A percentile compares a stretch with the other conserved stretches of the same genome.
Evolutionary conservation across 2,329 filamentous ascomycete species (phyloP).

Genomic region (Penicillium sp.): DNA sequence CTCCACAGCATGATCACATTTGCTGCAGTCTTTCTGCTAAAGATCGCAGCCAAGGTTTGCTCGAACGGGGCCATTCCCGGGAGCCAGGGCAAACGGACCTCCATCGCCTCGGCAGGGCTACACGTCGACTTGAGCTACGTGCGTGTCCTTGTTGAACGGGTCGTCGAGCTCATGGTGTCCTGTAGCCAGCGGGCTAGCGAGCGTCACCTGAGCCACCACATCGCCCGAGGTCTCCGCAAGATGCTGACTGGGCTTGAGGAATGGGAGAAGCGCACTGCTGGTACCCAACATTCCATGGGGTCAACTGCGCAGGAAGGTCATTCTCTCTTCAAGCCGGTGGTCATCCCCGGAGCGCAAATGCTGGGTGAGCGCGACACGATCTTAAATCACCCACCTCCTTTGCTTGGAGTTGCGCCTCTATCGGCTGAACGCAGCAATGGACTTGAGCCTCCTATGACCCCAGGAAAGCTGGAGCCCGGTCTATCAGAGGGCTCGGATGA

Average conservation of each 20-base stretch:
- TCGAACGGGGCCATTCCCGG: constrained; percentile 34
- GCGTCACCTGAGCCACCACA: constrained; percentile 44
- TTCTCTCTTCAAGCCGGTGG: constrained; percentile 39
- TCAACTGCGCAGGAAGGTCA: constrained; percentile 27
- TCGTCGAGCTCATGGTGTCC: constrained; percentile 41
- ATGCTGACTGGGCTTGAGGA: constrained; percentile 43
- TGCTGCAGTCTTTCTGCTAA: constrained; percentile 48
- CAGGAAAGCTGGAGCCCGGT: constrained; percentile 29
- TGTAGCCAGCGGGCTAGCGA: constrained; percentile 42
- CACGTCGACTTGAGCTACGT: constrained; percentile 39
- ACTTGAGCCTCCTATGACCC: constrained; percentile 18
- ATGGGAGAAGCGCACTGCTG: constrained; percentile 38
- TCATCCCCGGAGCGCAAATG: constrained; percentile 39
- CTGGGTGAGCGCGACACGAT: constrained; percentile 41
- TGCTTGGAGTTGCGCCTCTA: constrained; percentile 40
- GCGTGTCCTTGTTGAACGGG: constrained; percentile 35
- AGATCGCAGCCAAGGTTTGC: constrained; percentile 45
- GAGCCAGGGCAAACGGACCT: constrained; percentile 38
- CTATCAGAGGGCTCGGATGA: constrained; percentile 41
- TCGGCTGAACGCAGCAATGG: constrained; percentile 41
- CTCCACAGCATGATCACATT: constrained; percentile 51
- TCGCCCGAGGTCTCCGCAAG: constrained; percentile 40
- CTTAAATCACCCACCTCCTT: constrained; percentile 36
- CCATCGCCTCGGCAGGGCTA: constrained; percentile 39
- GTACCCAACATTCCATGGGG: constrained; percentile 22